phyloP scores from a whole-genome alignment of 2,329 filamentous ascomycete species.

The Fusarium tanahbumbuense region DNA sequence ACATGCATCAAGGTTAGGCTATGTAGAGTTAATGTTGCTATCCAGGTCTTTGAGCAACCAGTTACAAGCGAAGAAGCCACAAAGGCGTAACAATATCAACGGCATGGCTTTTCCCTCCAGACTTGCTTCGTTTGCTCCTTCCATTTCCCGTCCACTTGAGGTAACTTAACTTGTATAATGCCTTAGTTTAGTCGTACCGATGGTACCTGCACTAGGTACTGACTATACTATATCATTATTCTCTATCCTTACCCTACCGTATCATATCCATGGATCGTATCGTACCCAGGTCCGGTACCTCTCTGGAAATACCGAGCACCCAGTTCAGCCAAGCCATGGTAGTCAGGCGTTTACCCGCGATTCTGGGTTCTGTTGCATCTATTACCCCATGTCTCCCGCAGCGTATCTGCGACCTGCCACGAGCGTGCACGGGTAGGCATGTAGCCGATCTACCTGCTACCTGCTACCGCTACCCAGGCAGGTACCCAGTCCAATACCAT shows the following conservation, averaged over 20 bases:
- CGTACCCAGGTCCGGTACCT: not conserved
- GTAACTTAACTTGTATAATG: conserved; percentile 1
- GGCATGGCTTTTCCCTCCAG: conserved; percentile 5
- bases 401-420: conserved; percentile 30
- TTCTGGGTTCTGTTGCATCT: conserved; percentile 6
- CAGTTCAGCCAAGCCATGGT: conserved; percentile 5
- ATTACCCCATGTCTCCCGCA: conserved; percentile 7
- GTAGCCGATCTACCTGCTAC: conserved; percentile 22
- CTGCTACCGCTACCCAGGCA: conserved; percentile 1
- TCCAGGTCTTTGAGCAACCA: conserved; percentile 23
- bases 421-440: conserved; percentile 15
- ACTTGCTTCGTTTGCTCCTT: conserved; percentile 12
- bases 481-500: conserved; percentile 4
- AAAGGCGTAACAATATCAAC: conserved; percentile 8
- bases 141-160: not conserved
- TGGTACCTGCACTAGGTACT: not conserved
- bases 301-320: conserved; percentile 1
- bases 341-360: conserved; percentile 17
- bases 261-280: not conserved
- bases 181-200: not conserved
- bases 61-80: conserved; percentile 12
- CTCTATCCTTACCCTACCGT: not conserved
- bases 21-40: conserved; percentile 22
- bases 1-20: conserved; percentile 4
- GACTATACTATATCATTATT: not conserved